Evolutionary conservation across 2,329 filamentous ascomycete species (phyloP), one percentile per base, ranked within the genome.

Genomic region (Fusarium sp.): DNA sequence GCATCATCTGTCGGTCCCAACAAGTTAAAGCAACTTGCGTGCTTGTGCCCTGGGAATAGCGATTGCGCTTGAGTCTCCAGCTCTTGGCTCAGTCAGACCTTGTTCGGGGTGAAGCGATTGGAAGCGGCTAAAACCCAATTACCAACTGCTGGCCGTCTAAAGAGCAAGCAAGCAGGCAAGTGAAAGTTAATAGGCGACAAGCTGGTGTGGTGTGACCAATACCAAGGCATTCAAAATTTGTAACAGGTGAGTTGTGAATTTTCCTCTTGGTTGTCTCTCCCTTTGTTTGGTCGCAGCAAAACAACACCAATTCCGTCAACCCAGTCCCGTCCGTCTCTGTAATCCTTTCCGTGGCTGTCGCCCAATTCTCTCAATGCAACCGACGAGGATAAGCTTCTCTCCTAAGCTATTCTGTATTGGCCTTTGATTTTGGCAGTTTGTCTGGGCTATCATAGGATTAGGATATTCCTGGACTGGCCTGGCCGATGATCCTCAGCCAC

Each of bases 201-300:
- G 32, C 53, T 57, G 32, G 32, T 37, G 56, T 46, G 42, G 54
- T 71, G 58, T 56, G 53, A 73, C 61, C 33, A 42, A 52, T 28
- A 50, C 23, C 56, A 59, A 68, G 30, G 56, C 68, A 44, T 58
- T 40, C 56, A 38, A 33, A 38, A 40, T 63, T 60, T 72, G 74
- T 69, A 66, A 72, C 23, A 77, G 42, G 75, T 77, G 67, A 77
- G 75, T 74, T 71, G 46, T 72, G 56, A 56, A 37, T 58, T 69
- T 70, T 74, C 47, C 47, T 54, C 46, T 50, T 64, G 44, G 57
- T 64, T 44, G 32, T 25, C n/a, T 49, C 71, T 60, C 49, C 66
- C 67, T 49, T 59, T 71, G 52, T 46, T 52, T 69, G 52, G 49
- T 58, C 49, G 40, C 42, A 69, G 53, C 54, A 64, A 62, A 60